These are phyloP conservation scores for Helianthus tuberosus DNA, from an alignment of 129 eudicot species.

Conservation along the genomic window DNA sequence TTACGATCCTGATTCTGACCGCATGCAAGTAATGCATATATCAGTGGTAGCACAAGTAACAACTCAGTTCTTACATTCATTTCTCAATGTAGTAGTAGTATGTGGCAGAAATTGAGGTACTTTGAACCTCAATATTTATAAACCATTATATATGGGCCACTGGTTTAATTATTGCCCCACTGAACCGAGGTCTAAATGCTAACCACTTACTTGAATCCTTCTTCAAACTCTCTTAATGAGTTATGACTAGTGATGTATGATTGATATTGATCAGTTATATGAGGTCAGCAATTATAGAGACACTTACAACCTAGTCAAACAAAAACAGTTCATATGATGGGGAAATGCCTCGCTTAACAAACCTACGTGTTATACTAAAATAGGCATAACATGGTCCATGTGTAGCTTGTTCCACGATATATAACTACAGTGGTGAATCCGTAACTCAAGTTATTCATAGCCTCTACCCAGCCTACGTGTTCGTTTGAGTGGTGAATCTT, in stretches of 20 bases:
- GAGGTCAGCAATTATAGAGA: background rate
- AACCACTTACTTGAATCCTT: conserved; percentile 25
- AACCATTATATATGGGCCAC: conserved; percentile 24
- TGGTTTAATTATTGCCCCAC: conserved; percentile 28
- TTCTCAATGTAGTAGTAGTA: conserved; percentile 12
- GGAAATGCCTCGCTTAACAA: background rate
- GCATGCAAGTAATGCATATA: conserved; percentile 29
- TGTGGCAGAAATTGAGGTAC: conserved; percentile 12
- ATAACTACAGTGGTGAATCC: too few relatives aligned
- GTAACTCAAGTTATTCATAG: too few relatives aligned
- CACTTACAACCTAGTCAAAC: background rate
- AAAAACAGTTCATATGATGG: background rate
- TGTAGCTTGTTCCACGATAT: too few relatives aligned
- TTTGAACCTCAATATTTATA: conserved; percentile 12
- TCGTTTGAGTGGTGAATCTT: too few relatives aligned
- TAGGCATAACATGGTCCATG: too few relatives aligned
- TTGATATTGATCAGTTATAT: conserved; percentile 3
- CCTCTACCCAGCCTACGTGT: too few relatives aligned
- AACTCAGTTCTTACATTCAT: conserved; percentile 28
- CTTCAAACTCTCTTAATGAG: conserved; percentile 24
- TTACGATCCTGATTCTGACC: conserved; percentile 37
- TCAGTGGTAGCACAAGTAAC: conserved; percentile 30
- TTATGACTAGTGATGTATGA: conserved; percentile 13
- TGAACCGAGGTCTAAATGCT: conserved; percentile 18
- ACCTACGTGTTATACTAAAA: too few relatives aligned